phyloP scores from a whole-genome alignment of 441 rosid genomes.

The Cnidoscolus chayamansa region DNA sequence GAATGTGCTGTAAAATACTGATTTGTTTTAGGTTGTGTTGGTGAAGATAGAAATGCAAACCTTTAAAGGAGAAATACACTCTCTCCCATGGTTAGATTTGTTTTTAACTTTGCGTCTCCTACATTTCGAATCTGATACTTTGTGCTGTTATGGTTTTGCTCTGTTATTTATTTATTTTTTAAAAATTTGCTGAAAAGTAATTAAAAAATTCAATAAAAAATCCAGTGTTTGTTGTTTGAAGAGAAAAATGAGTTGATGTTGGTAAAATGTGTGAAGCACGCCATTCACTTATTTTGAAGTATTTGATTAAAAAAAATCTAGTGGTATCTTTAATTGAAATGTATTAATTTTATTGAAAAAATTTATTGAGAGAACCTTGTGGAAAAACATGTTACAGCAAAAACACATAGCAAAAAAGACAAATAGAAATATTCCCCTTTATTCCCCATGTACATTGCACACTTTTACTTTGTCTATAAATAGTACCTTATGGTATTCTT shows the following conservation, averaged over 20 bases:
- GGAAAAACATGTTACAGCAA: neutral
- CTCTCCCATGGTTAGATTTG: neutral
- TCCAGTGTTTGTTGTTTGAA: neutral
- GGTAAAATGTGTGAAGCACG: neutral
- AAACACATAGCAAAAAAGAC: neutral
- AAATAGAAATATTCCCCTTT: neutral
- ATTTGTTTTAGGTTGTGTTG: neutral
- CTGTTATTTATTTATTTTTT: neutral
- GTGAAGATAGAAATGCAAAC: neutral
- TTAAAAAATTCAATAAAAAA: neutral
- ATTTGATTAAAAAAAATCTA: neutral
- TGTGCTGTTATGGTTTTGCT: neutral
- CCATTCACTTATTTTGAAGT: neutral
- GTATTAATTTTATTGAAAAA: neutral
- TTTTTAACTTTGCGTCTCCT: neutral
- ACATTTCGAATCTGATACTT: neutral
- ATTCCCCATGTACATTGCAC: no score
- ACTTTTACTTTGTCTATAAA: no score
- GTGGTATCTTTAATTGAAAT: neutral
- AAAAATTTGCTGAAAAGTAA: neutral
- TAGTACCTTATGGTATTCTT: no score
- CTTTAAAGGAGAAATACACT: neutral
- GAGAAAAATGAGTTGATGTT: neutral
- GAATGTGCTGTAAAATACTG: neutral
- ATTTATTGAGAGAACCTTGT: neutral